phyloP scores from a whole-genome alignment of 1,139 yeast genomes.

The Sugiyamaella novakii region DNA sequence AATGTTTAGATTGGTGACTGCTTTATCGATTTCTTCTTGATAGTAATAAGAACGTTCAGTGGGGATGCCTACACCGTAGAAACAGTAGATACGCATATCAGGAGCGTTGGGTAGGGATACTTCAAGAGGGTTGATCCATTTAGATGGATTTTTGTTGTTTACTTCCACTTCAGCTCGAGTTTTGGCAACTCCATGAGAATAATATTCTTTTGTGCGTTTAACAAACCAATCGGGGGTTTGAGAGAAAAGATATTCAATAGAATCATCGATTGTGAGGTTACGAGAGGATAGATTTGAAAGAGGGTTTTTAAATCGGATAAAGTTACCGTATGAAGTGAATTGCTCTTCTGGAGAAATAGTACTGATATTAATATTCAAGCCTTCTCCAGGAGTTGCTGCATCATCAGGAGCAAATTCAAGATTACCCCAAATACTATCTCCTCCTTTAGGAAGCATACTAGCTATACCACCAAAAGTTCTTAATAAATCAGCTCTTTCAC shows the following conservation, averaged over 20 bases:
- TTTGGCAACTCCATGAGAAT: slow-evolving; percentile 75
- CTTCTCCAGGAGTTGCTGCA: slow-evolving; percentile 42
- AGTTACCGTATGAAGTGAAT: slow-evolving; percentile 68
- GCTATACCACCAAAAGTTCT: slow-evolving; percentile 92
- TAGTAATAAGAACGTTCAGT: slow-evolving; percentile 92
- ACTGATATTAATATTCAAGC: not conserved
- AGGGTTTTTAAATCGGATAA: slow-evolving; percentile 62
- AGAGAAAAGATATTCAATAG: slow-evolving; percentile 65
- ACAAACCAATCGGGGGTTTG: slow-evolving; percentile 77
- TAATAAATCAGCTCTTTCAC: slow-evolving; percentile 83
- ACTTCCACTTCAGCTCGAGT: slow-evolving; percentile 57
- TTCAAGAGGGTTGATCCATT: slow-evolving; percentile 93
- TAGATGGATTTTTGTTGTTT: slow-evolving; percentile 69
- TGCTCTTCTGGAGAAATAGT: slow-evolving; percentile 32
- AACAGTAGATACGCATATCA: slow-evolving; percentile 81
- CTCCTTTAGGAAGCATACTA: slow-evolving; percentile 96
- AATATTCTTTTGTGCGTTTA: slow-evolving; percentile 63
- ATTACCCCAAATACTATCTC: slow-evolving; percentile 85
- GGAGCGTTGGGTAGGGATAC: slow-evolving; percentile 93
- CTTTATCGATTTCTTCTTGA: slow-evolving; percentile 59
- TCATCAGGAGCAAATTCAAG: slow-evolving; percentile 52
- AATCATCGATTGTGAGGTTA: slow-evolving; percentile 64
- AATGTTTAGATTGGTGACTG: slow-evolving; percentile 56
- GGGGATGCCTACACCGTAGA: slow-evolving; percentile 94
- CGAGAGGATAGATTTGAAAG: slow-evolving; percentile 47